A percentile compares a stretch with the other conserved stretches of the same genome.
phyloP scores from a whole-genome alignment of 108 stramenopile genomes.

The Nitzschia inconspicua region DNA sequence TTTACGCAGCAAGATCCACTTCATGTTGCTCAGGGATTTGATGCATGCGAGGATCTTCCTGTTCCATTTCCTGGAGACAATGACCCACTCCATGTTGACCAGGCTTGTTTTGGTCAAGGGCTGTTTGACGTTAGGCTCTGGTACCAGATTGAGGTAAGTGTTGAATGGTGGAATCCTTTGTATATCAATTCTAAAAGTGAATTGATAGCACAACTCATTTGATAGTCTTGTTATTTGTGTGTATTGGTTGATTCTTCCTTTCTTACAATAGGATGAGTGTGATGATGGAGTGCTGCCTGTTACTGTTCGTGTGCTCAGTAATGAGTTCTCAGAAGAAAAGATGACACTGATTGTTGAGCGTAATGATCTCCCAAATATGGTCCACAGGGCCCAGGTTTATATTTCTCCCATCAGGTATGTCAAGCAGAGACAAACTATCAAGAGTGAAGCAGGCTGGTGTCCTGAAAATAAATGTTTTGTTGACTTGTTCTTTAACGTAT shows the following conservation, averaged over 20 bases:
- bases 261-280: too few species aligned
- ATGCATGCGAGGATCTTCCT: neutral
- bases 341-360: neutral
- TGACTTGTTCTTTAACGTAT: too few species aligned
- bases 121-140: neutral
- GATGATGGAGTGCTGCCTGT: too few species aligned
- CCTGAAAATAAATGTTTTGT: too few species aligned
- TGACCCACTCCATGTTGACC: neutral
- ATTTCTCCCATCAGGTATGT: neutral
- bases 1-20: neutral
- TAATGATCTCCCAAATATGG: neutral
- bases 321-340: neutral
- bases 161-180: too few species aligned
- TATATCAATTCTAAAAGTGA: too few species aligned
- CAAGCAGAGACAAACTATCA: neutral
- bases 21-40: neutral
- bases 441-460: too few species aligned
- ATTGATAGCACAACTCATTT: too few species aligned
- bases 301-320: neutral
- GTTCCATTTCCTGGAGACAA: neutral
- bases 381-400: neutral
- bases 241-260: too few species aligned
- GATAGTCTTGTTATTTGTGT: too few species aligned
- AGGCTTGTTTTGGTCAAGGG: neutral
- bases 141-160: neutral